phyloP scores from a whole-genome alignment of 2,329 filamentous ascomycete species.

The Venturia oleaginea region DNA sequence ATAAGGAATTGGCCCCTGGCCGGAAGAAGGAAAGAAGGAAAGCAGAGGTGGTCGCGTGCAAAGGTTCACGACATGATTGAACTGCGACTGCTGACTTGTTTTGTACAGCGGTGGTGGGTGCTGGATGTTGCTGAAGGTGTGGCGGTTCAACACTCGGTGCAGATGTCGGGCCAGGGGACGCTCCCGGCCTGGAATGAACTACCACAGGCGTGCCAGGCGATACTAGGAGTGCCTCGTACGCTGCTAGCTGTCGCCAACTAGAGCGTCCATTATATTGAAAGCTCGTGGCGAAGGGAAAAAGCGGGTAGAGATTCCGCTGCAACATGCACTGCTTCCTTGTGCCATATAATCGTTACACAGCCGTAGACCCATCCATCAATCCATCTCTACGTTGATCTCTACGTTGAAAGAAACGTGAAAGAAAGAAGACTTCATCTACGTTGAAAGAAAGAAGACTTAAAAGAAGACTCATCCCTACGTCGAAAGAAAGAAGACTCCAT shows the following conservation, averaged over 20 bases:
- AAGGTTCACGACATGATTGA: conserved; percentile 5
- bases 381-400: too few species aligned
- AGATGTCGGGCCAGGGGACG: not conserved
- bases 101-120: not conserved
- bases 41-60: conserved; percentile 3
- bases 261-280: not conserved
- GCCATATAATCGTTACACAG: not conserved
- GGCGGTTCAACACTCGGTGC: not conserved
- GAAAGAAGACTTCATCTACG: too few species aligned
- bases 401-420: too few species aligned
- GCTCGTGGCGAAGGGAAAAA: conserved; percentile 3
- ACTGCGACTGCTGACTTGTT: conserved; percentile 4
- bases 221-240: not conserved
- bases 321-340: not conserved
- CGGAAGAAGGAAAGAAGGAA: not conserved
- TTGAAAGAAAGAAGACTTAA: too few species aligned
- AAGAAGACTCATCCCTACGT: too few species aligned
- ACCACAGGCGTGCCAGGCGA: not conserved
- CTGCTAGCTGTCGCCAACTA: not conserved
- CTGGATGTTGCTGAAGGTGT: not conserved
- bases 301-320: not conserved
- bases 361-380: too few species aligned
- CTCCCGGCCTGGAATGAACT: not conserved
- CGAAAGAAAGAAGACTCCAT: too few species aligned
- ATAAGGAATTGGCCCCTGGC: not conserved